These are phyloP conservation scores for Monilinia fructigena DNA, from an alignment of 2,329 filamentous ascomycete genomes.

Conservation along the genomic window DNA sequence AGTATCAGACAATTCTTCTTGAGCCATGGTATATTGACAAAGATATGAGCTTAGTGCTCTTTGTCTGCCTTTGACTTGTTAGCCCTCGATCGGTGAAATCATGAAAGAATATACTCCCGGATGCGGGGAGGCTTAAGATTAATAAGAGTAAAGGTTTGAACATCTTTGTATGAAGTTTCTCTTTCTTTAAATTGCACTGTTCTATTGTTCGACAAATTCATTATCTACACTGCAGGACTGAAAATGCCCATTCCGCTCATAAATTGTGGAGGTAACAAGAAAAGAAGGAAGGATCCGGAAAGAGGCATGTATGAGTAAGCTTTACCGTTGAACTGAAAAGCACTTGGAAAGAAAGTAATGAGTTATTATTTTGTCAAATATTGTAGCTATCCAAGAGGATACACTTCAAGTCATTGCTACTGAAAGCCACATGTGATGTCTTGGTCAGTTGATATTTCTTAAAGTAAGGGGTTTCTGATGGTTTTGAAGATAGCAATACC, in stretches of 20 bases:
- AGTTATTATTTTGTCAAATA: too few species aligned
- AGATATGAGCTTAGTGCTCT: conserved; percentile 3
- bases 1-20: neutral
- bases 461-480: too few species aligned
- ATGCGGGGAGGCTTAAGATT: neutral
- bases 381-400: too few species aligned
- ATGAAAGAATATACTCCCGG: conserved; percentile 6
- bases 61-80: neutral
- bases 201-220: neutral
- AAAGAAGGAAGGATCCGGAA: neutral
- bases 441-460: too few species aligned
- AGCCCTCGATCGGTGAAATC: neutral
- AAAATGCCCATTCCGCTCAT: neutral
- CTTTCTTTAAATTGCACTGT: neutral
- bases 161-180: neutral
- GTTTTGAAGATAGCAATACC: too few species aligned
- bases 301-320: too few species aligned
- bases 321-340: too few species aligned
- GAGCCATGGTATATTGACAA: neutral
- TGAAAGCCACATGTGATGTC: too few species aligned
- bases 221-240: too few species aligned
- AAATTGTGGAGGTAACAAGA: neutral
- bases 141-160: neutral
- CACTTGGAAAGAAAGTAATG: too few species aligned
- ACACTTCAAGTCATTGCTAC: too few species aligned